These are phyloP conservation scores for Schizochytrium sp. DNA, from an alignment of 108 stramenopile genomes.

Conservation along the genomic window DNA sequence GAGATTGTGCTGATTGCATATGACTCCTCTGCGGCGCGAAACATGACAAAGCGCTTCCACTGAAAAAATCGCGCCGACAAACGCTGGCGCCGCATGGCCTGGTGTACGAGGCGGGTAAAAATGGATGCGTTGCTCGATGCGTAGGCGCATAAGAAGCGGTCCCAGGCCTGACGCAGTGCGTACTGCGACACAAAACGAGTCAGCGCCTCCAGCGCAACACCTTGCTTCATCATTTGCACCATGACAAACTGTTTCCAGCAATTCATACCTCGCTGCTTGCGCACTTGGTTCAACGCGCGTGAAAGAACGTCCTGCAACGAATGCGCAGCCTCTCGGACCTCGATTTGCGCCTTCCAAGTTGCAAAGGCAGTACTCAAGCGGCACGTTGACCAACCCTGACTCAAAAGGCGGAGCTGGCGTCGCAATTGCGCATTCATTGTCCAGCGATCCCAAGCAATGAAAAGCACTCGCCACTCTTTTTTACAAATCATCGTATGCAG, in stretches of 20 bases:
- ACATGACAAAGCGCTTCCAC: neutral
- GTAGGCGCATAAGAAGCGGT: neutral
- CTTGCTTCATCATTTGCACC: neutral
- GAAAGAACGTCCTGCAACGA: neutral
- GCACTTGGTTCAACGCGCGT: neutral
- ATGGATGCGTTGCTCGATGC: neutral
- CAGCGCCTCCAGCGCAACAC: neutral
- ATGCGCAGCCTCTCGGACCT: neutral
- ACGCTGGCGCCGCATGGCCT: neutral
- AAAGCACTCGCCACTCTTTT: neutral
- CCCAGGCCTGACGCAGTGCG: neutral
- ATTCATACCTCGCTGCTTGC: neutral
- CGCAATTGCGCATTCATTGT: neutral
- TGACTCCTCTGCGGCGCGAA: neutral
- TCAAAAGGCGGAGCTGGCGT: neutral
- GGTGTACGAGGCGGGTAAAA: neutral
- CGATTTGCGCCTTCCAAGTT: neutral
- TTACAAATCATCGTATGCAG: neutral
- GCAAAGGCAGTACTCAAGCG: neutral
- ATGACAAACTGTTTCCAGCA: neutral
- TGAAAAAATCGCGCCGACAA: neutral
- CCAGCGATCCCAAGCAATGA: neutral
- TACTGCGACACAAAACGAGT: neutral
- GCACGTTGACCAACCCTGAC: neutral
- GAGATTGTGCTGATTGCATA: neutral